phyloP scores from a whole-genome alignment of 805 yeast genomes.

The Ogataea methanolica region DNA sequence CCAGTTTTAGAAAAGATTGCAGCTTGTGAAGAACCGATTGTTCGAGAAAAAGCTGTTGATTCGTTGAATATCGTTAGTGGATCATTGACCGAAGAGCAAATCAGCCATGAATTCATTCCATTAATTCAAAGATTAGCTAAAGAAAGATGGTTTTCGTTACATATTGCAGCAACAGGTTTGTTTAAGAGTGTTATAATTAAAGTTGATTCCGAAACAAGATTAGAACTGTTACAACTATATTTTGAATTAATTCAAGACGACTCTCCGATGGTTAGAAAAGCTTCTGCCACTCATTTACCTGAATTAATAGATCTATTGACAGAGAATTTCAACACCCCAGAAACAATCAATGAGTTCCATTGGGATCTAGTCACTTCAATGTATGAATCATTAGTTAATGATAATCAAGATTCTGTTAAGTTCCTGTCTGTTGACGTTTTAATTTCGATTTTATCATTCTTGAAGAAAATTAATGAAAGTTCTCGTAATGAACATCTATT shows the following conservation, averaged over 20 bases:
- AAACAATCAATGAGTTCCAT: slow-evolving; percentile 51
- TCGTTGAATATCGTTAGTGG: slow-evolving; percentile 70
- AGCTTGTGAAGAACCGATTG: slow-evolving; percentile 93
- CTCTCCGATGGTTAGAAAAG: slow-evolving; percentile 96
- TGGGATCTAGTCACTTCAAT: slow-evolving; percentile 77
- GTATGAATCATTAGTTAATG: slow-evolving; percentile 74
- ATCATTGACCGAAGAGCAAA: slow-evolving; percentile 58
- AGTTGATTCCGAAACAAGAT: slow-evolving; percentile 51
- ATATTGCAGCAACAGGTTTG: slow-evolving; percentile 88
- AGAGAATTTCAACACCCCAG: slow-evolving; percentile 28
- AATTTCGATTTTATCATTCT: slow-evolving; percentile 71
- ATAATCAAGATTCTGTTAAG: slow-evolving; percentile 93
- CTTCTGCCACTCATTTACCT: slow-evolving; percentile 86
- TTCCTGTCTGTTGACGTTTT: slow-evolving; percentile 84
- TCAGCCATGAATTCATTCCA: slow-evolving; percentile 64
- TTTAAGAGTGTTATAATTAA: slow-evolving; percentile 64
- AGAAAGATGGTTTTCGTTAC: slow-evolving; percentile 92
- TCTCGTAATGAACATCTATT: slow-evolving; percentile 61
- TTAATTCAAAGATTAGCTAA: slow-evolving; percentile 72
- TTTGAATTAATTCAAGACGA: slow-evolving; percentile 78
- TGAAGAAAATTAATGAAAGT: slow-evolving; percentile 51
- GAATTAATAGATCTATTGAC: slow-evolving; percentile 56
- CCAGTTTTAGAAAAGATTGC: slow-evolving; percentile 80
- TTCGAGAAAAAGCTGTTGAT: slow-evolving; percentile 89
- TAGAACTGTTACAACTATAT: slow-evolving; percentile 61